Evolutionary conservation across 768 basidiomycete genomes (phyloP), one percentile per base, ranked within the genome.

Genomic region (Pisolithus tinctorius): DNA sequence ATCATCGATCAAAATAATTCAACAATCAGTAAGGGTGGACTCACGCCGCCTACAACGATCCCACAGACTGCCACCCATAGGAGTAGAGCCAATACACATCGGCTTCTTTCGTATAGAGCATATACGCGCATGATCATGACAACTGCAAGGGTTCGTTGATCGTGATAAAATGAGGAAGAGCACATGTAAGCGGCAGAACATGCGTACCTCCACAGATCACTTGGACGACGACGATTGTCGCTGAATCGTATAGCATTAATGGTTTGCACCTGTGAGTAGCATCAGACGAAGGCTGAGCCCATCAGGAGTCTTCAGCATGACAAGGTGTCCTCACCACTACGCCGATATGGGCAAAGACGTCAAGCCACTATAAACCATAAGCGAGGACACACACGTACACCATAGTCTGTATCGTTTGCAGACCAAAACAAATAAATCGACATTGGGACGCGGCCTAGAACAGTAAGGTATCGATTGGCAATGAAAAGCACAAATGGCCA

Each of bases 391-490:
- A 20, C 4, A 44, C 43, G 7, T 44, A 44, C 43, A 13, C 26
- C 14, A 20, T 44, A 11, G 13, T 14, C 14, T 4, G 25, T 3
- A 44, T 13, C 5, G 2, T n/a, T 31, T 36, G 45, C 4, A 16
- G 60, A 55, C 65, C 68, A 74, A 49, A 70, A 72, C 23, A 58
- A 66, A 27, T 72, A 63, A 14, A 72, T 46, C 44, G 71, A 52
- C n/a, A 73, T 62, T 1, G 74, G 74, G 16, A 73, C 56, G 37
- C 71, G 71, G 4, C 70, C 72, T 11, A 73, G 40, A 10, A 75
- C 48, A 4, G 64, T 53, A 36, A 70, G 39, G 46, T 76, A 76
- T 23, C 74, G 70, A 41, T 74, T 75, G 20, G 71, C 42, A 51
- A 66, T 71, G 62, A 76, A 76, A 4, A 75, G 55, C 27, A 64